Evolutionary conservation across 2,329 filamentous ascomycete genomes (phyloP), one percentile per base, ranked within the genome.

Genomic region (Penicillium polonicum): DNA sequence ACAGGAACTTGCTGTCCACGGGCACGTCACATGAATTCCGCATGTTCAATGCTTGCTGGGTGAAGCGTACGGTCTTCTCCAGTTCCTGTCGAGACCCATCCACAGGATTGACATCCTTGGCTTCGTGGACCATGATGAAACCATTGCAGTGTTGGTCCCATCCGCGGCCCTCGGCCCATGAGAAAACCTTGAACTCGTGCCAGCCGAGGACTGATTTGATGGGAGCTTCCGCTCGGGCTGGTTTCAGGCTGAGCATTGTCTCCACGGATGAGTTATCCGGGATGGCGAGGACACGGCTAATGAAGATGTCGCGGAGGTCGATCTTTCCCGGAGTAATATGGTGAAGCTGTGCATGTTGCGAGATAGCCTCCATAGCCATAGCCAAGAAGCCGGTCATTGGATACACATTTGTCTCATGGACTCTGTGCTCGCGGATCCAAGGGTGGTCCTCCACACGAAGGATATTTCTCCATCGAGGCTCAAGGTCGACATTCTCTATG

Each of bases 131-230:
- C 58, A 65, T 67, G 10, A 67, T 49, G 6, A 61, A 63, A 1
- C 65, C 65, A 35, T 57, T 60, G 27, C 64, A 65, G 48, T 67
- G 65, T n/a, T 66, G 62, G 25, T 67, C 65, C 65, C 65, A 67
- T 6, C 59, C 57, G 15, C 64, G 54, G 2, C 62, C 62, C 29
- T 67, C 63, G 0, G 62, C 58, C 65, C 65, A 67, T 15, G 65
- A 67, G 39, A 63, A 67, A 17, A 65, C 59, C 29, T 65, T 65
- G 43, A 67, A 67, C 60, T 67, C 65, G 45, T 67, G 62, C 65
- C 65, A 67, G 48, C 60, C 63, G 48, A 64, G 60, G 4, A 63
- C 53, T n/a, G 63, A 57, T 53, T 55, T 61, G 27, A 60, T 63
- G 2, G 60, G 57, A 10, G 59, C 45, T 21, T 65, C 62, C 9